Conservation (phyloP, 2,329 filamentous ascomycete genomes). For the Rutstroemia sp. region DNA sequence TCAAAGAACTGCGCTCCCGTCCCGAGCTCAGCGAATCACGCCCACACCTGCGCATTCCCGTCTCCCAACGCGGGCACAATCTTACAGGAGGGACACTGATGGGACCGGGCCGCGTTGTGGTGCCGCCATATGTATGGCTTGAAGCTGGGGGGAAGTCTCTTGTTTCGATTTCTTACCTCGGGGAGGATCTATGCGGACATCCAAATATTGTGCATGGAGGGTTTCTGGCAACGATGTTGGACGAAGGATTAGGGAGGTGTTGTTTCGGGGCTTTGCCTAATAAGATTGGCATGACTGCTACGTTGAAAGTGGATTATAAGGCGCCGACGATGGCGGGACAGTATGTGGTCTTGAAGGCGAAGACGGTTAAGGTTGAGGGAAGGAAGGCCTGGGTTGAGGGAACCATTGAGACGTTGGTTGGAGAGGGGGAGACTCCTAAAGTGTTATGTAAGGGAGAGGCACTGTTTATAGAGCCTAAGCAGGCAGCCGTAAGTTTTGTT, state of each 20-base stretch:
- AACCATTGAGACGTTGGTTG: constrained; percentile 69
- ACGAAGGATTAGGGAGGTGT: constrained; percentile 82
- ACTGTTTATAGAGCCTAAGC: constrained; percentile 81
- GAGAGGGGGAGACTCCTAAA: constrained; percentile 52
- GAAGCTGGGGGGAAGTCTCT: constrained; percentile 63
- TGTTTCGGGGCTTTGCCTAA: constrained; percentile 85
- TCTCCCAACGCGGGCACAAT: constrained; percentile 60
- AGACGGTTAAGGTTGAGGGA: constrained; percentile 80
- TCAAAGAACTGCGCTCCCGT: constrained; percentile 58
- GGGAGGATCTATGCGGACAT: constrained; percentile 77
- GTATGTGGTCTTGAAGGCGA: constrained; percentile 71
- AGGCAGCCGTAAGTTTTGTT: constrained; percentile 47
- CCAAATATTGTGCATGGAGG: constrained; percentile 88
- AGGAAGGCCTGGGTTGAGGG: constrained; percentile 93
- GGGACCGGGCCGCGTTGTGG: constrained; percentile 67
- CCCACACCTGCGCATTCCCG: constrained; percentile 81
- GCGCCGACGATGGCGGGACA: constrained; percentile 68
- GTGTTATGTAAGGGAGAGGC: constrained; percentile 77
- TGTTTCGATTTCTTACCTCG: constrained; percentile 70
- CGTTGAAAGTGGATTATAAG: constrained; percentile 75
- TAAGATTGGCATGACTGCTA: constrained; percentile 80
- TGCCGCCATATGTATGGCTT: constrained; percentile 73
- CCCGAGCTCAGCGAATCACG: constrained; percentile 66
- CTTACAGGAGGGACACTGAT: constrained; percentile 75
- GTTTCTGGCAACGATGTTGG: constrained; percentile 82